Evolutionary conservation across 345 rosid genomes (phyloP).

Genomic region (Pugionium cornutum): DNA sequence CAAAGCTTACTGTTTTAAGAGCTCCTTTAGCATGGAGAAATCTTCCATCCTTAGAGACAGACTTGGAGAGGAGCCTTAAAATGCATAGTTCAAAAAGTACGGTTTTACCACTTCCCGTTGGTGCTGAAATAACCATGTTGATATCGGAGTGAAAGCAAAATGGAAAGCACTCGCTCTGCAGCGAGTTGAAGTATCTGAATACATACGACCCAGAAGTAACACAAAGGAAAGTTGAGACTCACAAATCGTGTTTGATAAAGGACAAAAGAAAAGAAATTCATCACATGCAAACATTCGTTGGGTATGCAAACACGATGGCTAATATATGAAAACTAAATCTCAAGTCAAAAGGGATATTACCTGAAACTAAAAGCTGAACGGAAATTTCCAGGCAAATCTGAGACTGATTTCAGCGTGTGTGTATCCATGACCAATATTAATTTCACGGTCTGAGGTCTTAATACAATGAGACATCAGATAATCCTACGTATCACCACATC

Average conservation of each 20-base stretch:
- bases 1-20: slow-evolving; percentile 72
- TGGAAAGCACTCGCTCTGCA: slow-evolving; percentile 96
- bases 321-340: background rate
- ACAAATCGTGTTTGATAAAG: background rate
- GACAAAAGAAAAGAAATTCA: background rate
- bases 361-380: slow-evolving; percentile 77
- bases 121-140: slow-evolving; percentile 97
- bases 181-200: slow-evolving; percentile 83
- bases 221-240: slow-evolving; percentile 14
- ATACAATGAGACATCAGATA: background rate
- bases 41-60: slow-evolving; percentile 59
- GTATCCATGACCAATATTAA: slow-evolving; percentile 57
- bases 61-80: slow-evolving; percentile 80
- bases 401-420: slow-evolving; percentile 67
- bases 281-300: slow-evolving; percentile 3
- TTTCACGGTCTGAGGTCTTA: slow-evolving; percentile 27
- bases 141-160: slow-evolving; percentile 74
- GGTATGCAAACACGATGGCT: slow-evolving; percentile 1
- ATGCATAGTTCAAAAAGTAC: slow-evolving; percentile 92
- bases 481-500: slow-evolving; percentile 7
- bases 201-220: slow-evolving; percentile 21
- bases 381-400: slow-evolving; percentile 69
- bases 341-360: slow-evolving; percentile 38
- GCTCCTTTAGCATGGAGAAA: slow-evolving; percentile 77
- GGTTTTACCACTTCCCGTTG: slow-evolving; percentile 97